Base-by-base conservation (phyloP, 495 filamentous ascomycete genomes). In the Aspergillus baeticus region DNA sequence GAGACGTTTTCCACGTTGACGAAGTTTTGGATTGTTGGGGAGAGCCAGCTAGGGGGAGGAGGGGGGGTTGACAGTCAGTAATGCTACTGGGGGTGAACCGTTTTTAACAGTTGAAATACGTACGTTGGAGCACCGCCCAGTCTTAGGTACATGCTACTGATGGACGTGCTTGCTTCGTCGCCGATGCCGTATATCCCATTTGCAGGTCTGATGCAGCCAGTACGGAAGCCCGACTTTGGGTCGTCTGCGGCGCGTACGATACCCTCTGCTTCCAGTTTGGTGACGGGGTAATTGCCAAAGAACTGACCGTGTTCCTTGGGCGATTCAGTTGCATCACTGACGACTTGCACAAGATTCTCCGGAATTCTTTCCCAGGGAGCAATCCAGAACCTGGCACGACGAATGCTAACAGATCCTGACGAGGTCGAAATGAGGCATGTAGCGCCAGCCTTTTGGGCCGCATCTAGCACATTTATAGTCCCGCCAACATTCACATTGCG, bases 111-210 rank as follows among this genome's bases (percentile, higher is more conserved):
- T 14, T 17, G 13, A 15, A 3, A 5, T 34, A 79, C 61, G 51
- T 69, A 69, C 64, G 74, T 75, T 45, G 80, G 76, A 54, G 42
- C 59, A 13, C 68, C 67, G 7, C 69, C 65, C 7, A 33, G 55
- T 17, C 61, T 56, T 21, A 67, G 62, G 59, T 68, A 78, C 52
- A 60, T 67, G 55, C 42, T 79, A 0, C 75, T 77, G 23, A 85
- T 63, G 0, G 77, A 63, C 21, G 51, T 57, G 44, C 63, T 79
- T 29, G 75, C 74, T 58, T 82, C 78, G 6, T 68, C 79, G 2
- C 80, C 80, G 48, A 82, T 75, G 13, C 82, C 83, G 48, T 84
- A 84, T 52, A 86, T 78, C 13, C 77, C 80, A 60, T 84, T 85
- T 20, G 77, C 72, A 3, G 83, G 83, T 3, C 83, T 74, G 59